These are phyloP conservation scores for Funneliformis geosporum DNA, from an alignment of 192 early-diverging fungal genomes.

Conservation along the genomic window DNA sequence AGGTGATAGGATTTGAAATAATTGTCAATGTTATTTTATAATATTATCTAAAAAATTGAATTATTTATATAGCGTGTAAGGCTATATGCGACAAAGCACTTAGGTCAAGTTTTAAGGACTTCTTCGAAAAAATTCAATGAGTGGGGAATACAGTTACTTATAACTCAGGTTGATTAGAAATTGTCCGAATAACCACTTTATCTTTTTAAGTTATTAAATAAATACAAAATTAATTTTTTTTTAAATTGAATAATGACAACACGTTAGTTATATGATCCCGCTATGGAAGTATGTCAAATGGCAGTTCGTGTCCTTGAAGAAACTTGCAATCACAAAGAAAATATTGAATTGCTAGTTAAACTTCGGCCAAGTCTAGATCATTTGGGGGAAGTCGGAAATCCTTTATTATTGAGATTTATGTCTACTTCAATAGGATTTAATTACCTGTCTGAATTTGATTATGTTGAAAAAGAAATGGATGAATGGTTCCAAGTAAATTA, in stretches of 20 bases:
- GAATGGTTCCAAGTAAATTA: constrained; percentile 76
- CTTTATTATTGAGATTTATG: constrained; percentile 68
- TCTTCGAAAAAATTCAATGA: constrained; percentile 62
- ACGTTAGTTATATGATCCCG: constrained; percentile 73
- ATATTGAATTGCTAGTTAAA: constrained; percentile 70
- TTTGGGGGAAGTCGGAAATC: constrained; percentile 67
- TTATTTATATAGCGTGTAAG: constrained; percentile 57
- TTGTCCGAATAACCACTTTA: not conserved
- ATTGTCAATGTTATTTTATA: not conserved
- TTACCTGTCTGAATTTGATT: constrained; percentile 69
- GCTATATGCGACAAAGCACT: constrained; percentile 70
- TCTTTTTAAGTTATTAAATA: not conserved
- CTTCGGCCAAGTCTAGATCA: constrained; percentile 74
- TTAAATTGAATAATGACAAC: not conserved
- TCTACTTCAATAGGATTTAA: constrained; percentile 71
- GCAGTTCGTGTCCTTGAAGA: constrained; percentile 70
- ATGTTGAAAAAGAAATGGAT: constrained; percentile 74
- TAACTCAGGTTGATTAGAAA: constrained; percentile 56
- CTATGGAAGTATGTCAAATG: constrained; percentile 67
- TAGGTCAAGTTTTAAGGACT: constrained; percentile 63
- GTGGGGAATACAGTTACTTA: constrained; percentile 71
- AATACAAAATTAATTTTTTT: not conserved
- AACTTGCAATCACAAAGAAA: constrained; percentile 63
- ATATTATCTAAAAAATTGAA: not conserved
- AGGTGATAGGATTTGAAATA: constrained; percentile 40